Conservation (phyloP, 805 yeast genomes). For the Kluyveromyces dobzhanskii region DNA sequence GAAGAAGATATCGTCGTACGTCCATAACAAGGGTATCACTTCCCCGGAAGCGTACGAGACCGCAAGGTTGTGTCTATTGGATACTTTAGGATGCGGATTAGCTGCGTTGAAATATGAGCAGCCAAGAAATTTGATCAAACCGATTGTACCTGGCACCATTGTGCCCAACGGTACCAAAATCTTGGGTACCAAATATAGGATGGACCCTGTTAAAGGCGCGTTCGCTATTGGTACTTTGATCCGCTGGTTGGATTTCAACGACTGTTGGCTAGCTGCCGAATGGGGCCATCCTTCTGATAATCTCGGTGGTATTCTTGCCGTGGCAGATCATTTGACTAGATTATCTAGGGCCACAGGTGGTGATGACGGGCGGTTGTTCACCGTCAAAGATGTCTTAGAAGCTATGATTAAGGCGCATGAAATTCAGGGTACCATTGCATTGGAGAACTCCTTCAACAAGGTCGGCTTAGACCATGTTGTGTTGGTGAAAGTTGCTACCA, state of each 20-base stretch:
- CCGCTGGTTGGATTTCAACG: conserved; percentile 56
- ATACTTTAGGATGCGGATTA: conserved; percentile 52
- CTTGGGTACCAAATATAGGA: conserved; percentile 41
- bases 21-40: conserved; percentile 37
- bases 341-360: conserved; percentile 33
- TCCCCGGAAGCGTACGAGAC: conserved; percentile 44
- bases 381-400: conserved; percentile 42
- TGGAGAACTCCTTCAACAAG: conserved; percentile 51
- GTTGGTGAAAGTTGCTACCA: conserved; percentile 50
- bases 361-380: conserved; percentile 35
- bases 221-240: conserved; percentile 49
- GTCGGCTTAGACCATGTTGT: conserved; percentile 56
- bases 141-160: conserved; percentile 48
- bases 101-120: conserved; percentile 48
- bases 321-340: conserved; percentile 48
- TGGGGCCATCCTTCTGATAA: conserved; percentile 65
- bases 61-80: conserved; percentile 46
- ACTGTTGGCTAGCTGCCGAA: conserved; percentile 62
- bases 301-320: conserved; percentile 50
- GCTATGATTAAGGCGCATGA: conserved; percentile 59
- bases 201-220: conserved; percentile 53
- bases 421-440: conserved; percentile 50
- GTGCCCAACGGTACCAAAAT: conserved; percentile 51
- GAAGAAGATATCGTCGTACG: conserved; percentile 41
- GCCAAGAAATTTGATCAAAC: conserved; percentile 41